Percentiles rank a stretch among this genome's conserved stretches.
Conservation (phyloP, 164 flowering plant genomes). For the Annona cherimola region DNA sequence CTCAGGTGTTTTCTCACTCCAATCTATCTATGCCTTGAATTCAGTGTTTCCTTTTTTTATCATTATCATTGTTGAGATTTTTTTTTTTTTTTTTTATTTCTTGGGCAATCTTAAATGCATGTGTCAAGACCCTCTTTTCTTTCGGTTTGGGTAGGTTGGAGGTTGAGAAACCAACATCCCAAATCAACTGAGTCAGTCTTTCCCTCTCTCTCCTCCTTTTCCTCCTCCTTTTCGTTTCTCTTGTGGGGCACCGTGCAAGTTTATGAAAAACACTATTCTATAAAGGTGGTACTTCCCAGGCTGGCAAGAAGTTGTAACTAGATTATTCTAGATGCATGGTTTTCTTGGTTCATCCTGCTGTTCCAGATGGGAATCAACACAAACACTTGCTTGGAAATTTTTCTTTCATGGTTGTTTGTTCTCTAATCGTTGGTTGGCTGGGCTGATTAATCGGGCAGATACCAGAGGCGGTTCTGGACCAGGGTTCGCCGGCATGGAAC, state of each 20-base stretch:
- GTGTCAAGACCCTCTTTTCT: neutral
- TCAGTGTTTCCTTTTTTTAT: neutral
- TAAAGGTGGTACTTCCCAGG: neutral
- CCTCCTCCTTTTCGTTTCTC: neutral
- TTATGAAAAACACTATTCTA: neutral
- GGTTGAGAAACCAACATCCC: neutral
- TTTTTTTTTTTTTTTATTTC: neutral
- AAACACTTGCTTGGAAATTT: neutral
- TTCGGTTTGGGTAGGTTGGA: neutral
- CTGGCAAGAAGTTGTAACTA: neutral
- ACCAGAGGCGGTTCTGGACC: constrained; percentile 30
- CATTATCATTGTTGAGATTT: neutral
- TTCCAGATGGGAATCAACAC: neutral
- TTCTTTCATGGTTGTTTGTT: neutral
- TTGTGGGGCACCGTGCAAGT: neutral
- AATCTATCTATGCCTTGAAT: neutral
- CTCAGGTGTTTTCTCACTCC: constrained; percentile 16
- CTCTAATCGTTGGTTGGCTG: neutral
- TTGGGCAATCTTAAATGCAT: neutral
- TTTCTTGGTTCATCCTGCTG: neutral
- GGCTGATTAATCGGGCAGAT: constrained; percentile 12
- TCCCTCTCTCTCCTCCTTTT: neutral
- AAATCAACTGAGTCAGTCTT: neutral
- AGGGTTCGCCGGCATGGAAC: constrained; percentile 32
- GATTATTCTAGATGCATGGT: neutral